Base-by-base conservation (phyloP, 441 rosid genomes). In the Croton laevigatus region DNA sequence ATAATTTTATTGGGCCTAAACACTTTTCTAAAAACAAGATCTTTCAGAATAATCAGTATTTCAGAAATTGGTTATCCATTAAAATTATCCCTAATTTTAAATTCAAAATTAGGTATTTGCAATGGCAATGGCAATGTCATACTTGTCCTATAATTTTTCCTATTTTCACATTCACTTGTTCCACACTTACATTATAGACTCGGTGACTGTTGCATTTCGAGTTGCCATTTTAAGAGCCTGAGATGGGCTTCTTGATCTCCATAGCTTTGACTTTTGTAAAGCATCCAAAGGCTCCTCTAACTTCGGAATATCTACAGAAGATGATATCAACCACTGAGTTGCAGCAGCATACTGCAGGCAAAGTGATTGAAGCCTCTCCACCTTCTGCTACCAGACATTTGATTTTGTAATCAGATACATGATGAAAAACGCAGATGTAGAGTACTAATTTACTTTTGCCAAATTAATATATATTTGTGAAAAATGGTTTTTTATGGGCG, bases 271-370 rank as follows among this genome's bases (percentile, higher is more conserved):
- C 46, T 78, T 81, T 62, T 73, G 13, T 19, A 72, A 62, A 71
- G 59, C 59, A 68, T 73, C 82, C 11, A 78, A 72, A 38, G 73
- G 54, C n/a, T 83, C 87, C 57, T 83, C 86, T 52, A 68, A 72
- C 72, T 74, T 81, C 23, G 81, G 80, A 62, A 88, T 84, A 75
- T 86, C 90, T 8, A 93, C 52, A 23, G 96, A 91, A 32, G 96
- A 91, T 60, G 99, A 82, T 85, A 95, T 86, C 79, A 95, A 75
- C 98, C 98, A 93, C 73, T 91, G 98, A 52, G 94, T 88, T 38
- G 99, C 99, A 36, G 95, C 94, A 10, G 97, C 97, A 68, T 91
- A 95, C 71, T 91, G 98, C 72, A 91, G 81, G 79, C 97, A 95
- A 73, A 93, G 65, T 5, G 88, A 84, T 83, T 89, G 89, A 81